These are phyloP conservation scores for Piloderma croceum DNA, from an alignment of 768 basidiomycete species.

Conservation along the genomic window DNA sequence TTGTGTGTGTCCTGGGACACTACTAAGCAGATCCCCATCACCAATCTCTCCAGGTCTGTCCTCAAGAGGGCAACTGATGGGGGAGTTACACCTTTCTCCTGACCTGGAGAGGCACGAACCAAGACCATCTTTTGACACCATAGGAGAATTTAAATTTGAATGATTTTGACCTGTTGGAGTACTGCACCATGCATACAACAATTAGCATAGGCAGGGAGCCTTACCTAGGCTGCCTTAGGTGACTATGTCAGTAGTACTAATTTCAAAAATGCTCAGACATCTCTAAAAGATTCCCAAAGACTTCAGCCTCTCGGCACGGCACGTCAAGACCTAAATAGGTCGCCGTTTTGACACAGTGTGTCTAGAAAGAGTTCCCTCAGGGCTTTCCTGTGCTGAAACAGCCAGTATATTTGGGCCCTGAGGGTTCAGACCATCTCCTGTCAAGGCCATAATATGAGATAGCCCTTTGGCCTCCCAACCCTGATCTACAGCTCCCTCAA, in stretches of 20 bases:
- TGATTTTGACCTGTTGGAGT: not conserved
- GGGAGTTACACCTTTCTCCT: conserved; percentile 3
- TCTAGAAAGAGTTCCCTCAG: not conserved
- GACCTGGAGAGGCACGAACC: conserved; percentile 4
- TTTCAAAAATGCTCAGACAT: not conserved
- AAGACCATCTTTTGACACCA: not conserved
- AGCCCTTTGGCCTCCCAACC: too few species aligned
- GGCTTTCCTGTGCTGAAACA: conserved; percentile 5
- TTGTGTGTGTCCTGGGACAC: not conserved
- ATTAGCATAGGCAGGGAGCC: not conserved
- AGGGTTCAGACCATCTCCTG: not conserved
- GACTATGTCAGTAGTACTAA: conserved; percentile 1
- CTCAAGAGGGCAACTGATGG: conserved; percentile 5
- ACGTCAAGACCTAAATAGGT: conserved; percentile 6
- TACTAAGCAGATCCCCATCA: not conserved
- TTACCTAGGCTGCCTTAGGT: conserved; percentile 1
- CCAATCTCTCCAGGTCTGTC: conserved; percentile 6
- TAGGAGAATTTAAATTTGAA: not conserved
- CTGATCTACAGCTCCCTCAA: too few species aligned
- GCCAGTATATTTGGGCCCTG: conserved; percentile 7
- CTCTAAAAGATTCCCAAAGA: not conserved
- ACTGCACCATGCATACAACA: not conserved
- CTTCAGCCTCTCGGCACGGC: conserved; percentile 13
- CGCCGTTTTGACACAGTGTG: conserved; percentile 2
- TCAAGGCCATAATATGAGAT: not conserved